Evolutionary conservation across 2,329 filamentous ascomycete genomes (phyloP).

Genomic region (Exophiala xenobiotica): DNA sequence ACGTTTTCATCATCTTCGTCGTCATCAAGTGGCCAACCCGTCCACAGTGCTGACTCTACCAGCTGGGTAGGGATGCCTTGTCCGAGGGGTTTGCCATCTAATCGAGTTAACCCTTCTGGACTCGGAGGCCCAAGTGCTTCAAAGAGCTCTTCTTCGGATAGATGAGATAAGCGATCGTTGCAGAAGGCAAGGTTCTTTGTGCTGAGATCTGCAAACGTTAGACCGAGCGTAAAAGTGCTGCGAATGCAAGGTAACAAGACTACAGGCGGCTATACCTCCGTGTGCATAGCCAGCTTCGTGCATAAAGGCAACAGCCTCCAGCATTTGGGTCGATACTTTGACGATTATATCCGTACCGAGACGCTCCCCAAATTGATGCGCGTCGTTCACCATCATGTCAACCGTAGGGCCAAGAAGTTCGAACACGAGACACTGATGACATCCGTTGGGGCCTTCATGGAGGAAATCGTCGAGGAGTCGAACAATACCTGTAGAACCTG

Average conservation of each 20-base stretch:
- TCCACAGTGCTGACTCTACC: slow-evolving; percentile 30
- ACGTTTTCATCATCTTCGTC: slow-evolving; percentile 33
- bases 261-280: slow-evolving; percentile 32
- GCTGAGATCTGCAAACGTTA: slow-evolving; percentile 32
- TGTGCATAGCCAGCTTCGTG: slow-evolving; percentile 34
- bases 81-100: slow-evolving; percentile 30
- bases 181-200: slow-evolving; percentile 34
- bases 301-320: slow-evolving; percentile 33
- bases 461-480: slow-evolving; percentile 14
- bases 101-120: slow-evolving; percentile 24
- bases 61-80: slow-evolving; percentile 30
- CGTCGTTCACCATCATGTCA: slow-evolving; percentile 9
- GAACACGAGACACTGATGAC: slow-evolving; percentile 27
- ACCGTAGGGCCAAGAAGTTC: slow-evolving; percentile 28
- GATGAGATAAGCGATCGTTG: slow-evolving; percentile 17
- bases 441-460: slow-evolving; percentile 13
- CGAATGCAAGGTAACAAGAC: background rate
- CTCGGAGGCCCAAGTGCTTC: slow-evolving; percentile 24
- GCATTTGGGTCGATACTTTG: slow-evolving; percentile 34
- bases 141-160: slow-evolving; percentile 19
- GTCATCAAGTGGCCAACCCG: slow-evolving; percentile 21
- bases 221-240: slow-evolving; percentile 10
- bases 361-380: slow-evolving; percentile 19
- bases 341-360: slow-evolving; percentile 31
- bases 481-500: slow-evolving; percentile 12